Percentiles rank a stretch among this genome's conserved stretches.
Conservation (phyloP, 2,329 filamentous ascomycete genomes). For the Botrytis porri region DNA sequence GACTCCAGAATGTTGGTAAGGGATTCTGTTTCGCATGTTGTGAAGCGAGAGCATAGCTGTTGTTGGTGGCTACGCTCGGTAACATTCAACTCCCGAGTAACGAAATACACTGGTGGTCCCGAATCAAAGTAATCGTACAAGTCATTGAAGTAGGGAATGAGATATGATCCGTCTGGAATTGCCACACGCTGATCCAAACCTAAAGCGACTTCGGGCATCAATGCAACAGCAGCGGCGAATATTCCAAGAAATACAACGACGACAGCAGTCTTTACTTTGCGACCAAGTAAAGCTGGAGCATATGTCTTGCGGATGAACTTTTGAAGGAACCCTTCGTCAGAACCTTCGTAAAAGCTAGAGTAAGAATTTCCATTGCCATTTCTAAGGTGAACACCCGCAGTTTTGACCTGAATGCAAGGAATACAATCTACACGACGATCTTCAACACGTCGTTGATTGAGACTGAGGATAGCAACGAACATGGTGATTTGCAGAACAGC, state of each 20-base stretch:
- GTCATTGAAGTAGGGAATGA: constrained; percentile 96
- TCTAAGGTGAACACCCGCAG: constrained; percentile 65
- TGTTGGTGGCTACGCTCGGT: constrained; percentile 75
- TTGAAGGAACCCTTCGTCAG: constrained; percentile 81
- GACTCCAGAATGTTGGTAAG: constrained; percentile 89
- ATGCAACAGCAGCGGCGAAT: constrained; percentile 78
- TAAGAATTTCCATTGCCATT: constrained; percentile 56
- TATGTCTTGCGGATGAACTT: constrained; percentile 88
- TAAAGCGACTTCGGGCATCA: constrained; percentile 80
- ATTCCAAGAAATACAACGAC: constrained; percentile 81
- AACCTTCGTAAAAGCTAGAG: constrained; percentile 46
- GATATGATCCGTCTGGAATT: constrained; percentile 87
- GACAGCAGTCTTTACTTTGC: constrained; percentile 73
- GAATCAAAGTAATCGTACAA: constrained; percentile 88
- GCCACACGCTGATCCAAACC: constrained; percentile 94
- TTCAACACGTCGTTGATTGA: constrained; percentile 90
- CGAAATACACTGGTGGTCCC: constrained; percentile 94
- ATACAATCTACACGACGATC: constrained; percentile 86
- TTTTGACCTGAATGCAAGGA: constrained; percentile 79
- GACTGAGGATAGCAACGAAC: constrained; percentile 86
- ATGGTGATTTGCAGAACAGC: constrained; percentile 95
- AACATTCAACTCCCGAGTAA: constrained; percentile 76
- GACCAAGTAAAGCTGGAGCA: constrained; percentile 75
- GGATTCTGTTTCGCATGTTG: constrained; percentile 79
- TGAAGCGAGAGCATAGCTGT: constrained; percentile 86